Evolutionary conservation across 768 basidiomycete genomes (phyloP).

Genomic region (Pisolithus marmoratus): DNA sequence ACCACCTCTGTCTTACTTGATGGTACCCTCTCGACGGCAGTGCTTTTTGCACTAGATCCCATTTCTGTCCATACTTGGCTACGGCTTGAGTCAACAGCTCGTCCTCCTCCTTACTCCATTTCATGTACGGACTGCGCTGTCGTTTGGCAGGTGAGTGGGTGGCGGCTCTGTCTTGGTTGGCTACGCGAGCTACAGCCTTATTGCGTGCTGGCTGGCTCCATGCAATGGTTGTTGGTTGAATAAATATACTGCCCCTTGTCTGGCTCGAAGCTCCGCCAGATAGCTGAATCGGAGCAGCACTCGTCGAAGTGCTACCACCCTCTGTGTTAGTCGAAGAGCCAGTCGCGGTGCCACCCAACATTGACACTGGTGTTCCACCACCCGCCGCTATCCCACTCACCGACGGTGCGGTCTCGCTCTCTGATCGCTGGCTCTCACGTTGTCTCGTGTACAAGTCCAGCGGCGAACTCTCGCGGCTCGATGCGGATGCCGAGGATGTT

Average conservation of each 20-base stretch:
- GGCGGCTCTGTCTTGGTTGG: conserved; percentile 22
- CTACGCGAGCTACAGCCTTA: conserved; percentile 21
- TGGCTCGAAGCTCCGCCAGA: background rate
- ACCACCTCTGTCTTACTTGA: conserved; percentile 40
- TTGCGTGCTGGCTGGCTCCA: conserved; percentile 7
- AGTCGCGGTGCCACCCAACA: no score
- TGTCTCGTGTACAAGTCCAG: background rate
- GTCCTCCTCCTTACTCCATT: conserved; percentile 40
- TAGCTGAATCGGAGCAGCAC: no score
- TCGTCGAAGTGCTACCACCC: no score
- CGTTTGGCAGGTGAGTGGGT: conserved; percentile 22
- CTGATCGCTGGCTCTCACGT: conserved; percentile 3
- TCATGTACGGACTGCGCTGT: conserved; percentile 35
- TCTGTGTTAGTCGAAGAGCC: no score
- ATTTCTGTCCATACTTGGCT: conserved; percentile 33
- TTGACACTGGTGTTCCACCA: no score
- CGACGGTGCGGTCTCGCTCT: background rate
- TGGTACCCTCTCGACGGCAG: conserved; percentile 37
- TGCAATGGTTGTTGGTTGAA: background rate
- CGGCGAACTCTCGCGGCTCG: conserved; percentile 6
- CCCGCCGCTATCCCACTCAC: background rate
- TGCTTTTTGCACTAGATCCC: conserved; percentile 38
- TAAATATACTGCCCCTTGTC: background rate
- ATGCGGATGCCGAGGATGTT: conserved; percentile 1
- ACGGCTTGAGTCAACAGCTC: conserved; percentile 34